Evolutionary conservation across 768 basidiomycete genomes (phyloP), one percentile per base, ranked within the genome.

Genomic region (Sarcodon aspratus): DNA sequence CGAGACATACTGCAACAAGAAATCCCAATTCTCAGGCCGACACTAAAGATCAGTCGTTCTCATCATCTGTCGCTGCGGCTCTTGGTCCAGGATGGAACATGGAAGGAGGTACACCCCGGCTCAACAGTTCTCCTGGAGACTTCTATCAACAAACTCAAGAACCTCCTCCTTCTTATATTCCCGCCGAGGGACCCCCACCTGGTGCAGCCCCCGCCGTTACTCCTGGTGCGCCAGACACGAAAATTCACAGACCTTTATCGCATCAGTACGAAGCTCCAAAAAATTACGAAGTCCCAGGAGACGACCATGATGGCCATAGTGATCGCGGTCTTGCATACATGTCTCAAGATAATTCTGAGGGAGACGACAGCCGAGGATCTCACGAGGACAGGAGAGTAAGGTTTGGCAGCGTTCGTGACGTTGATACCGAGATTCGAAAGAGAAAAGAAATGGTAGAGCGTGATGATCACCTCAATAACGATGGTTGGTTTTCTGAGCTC

Each of bases 371-470:
- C 12, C 36, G n/a, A 12, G 40, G 44, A 48, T 36, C 27, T 11
- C 18, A 47, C 10, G 57, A 51, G 3, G 56, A 59, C 45, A 63
- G 67, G 44, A 70, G 72, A 56, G 74, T 74, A 2, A 58, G 69
- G 48, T 75, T 75, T 55, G 75, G 70, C 3, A 61, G 60, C 6
- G 67, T 67, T 7, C 58, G 63, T 40, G 66, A 71, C 50, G 66
- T 69, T 11, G 63, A 69, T n/a, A 61, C 64, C 6, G 67, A 66
- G 51, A 50, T 67, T 45, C 60, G 63, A 44, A 62, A 54, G 10
- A 61, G 63, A 27, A 50, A 49, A 7, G 32, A 47, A 12, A 27
- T 37, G 3, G 51, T 43, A 9, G 52, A 45, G 13, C 47, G 49
- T n/a, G 36, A 48, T 7, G 6, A 36, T 27, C 34, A 21, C 11